A percentile compares a stretch with the other conserved stretches of the same genome.
These are phyloP conservation scores for Zygoascus sp. DNA, from an alignment of 1,139 yeast genomes.

Conservation along the genomic window DNA sequence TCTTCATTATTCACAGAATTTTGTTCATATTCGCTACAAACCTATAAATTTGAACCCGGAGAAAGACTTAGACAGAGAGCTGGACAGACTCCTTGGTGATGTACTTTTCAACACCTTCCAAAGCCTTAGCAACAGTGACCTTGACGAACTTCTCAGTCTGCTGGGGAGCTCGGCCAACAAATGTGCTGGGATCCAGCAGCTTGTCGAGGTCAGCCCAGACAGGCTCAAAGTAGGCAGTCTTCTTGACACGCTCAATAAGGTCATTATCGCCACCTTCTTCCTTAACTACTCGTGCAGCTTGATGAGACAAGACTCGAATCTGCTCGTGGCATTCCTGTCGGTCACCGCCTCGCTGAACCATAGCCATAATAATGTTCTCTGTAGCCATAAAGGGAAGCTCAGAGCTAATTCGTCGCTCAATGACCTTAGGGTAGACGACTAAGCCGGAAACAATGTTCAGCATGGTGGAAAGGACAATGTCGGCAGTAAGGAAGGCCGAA, in stretches of 20 bases:
- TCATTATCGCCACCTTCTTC: slow-evolving; percentile 99
- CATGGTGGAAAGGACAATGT: slow-evolving; percentile 83
- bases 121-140: slow-evolving; percentile 78
- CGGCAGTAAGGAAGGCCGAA: slow-evolving; percentile 94
- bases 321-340: slow-evolving; percentile 99
- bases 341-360: slow-evolving; percentile 96
- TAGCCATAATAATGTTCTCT: slow-evolving; percentile 97
- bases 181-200: slow-evolving; percentile 85
- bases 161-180: slow-evolving; percentile 98
- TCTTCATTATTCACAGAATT: not conserved
- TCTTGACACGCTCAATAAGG: slow-evolving; percentile 80
- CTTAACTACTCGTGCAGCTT: slow-evolving; percentile 95
- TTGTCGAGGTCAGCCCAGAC: slow-evolving; percentile 77
- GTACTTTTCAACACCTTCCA: slow-evolving; percentile 58
- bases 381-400: slow-evolving; percentile 99
- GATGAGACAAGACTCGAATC: slow-evolving; percentile 93
- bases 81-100: slow-evolving; percentile 64
- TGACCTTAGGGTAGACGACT: slow-evolving; percentile 97
- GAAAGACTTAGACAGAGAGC: slow-evolving; percentile 24
- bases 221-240: slow-evolving; percentile 81
- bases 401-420: slow-evolving; percentile 89
- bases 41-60: not conserved
- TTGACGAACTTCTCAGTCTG: slow-evolving; percentile 92
- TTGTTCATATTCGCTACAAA: not conserved
- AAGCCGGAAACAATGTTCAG: slow-evolving; percentile 90